Evolutionary conservation across 257 asterid species (phyloP).

Genomic region (Przewalskia tangutica): DNA sequence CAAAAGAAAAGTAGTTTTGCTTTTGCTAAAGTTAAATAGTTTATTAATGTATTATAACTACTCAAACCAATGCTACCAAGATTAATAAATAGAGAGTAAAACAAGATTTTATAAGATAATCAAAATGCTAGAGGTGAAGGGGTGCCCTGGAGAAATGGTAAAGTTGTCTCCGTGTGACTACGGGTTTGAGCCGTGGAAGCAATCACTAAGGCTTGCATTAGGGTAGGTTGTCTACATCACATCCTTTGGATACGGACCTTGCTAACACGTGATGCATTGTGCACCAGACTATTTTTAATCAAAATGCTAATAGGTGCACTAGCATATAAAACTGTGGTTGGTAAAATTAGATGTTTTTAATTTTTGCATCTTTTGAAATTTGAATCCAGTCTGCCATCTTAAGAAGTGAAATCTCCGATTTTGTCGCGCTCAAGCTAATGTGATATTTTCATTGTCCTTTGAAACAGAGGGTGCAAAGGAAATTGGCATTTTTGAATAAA

Average conservation of each 20-base stretch:
- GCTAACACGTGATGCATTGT: too few species aligned
- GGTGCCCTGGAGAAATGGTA: too few species aligned
- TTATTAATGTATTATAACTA: neutral
- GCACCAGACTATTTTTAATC: too few species aligned
- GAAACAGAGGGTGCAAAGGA: conserved; percentile 12
- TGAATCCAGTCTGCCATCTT: neutral
- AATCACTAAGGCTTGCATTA: too few species aligned
- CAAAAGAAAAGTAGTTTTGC: neutral
- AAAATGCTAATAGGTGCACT: neutral
- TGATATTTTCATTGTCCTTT: neutral
- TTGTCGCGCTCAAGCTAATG: neutral
- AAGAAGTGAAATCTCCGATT: neutral
- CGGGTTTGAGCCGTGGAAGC: too few species aligned
- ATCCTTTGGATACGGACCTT: too few species aligned
- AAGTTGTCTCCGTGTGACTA: too few species aligned
- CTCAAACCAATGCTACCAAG: neutral
- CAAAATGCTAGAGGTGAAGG: neutral
- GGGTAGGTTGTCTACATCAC: too few species aligned
- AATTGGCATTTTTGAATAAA: conserved; percentile 10
- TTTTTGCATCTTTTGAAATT: neutral
- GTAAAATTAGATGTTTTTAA: neutral
- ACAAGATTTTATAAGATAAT: neutral
- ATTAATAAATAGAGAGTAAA: neutral
- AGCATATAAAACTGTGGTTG: neutral
- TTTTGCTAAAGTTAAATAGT: neutral